Conservation (phyloP, 768 basidiomycete genomes). For the Galerina marginata region DNA sequence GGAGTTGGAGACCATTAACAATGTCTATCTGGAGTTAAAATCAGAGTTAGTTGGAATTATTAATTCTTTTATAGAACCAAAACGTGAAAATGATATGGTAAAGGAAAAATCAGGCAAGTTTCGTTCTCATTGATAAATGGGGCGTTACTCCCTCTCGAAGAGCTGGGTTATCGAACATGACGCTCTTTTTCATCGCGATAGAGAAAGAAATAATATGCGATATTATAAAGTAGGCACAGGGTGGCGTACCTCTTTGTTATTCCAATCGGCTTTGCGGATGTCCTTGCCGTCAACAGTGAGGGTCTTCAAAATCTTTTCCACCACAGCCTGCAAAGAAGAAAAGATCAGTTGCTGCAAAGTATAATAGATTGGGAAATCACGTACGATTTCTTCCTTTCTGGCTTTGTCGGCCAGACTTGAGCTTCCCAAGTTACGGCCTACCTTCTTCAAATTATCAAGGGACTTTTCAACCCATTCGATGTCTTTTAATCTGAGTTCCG, state of each 20-base stretch:
- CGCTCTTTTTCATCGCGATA: constrained; percentile 76
- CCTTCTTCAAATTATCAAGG: constrained; percentile 78
- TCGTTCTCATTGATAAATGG: constrained; percentile 71
- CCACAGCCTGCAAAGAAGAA: constrained; percentile 59
- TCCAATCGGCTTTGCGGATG: constrained; percentile 93
- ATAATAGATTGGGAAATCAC: constrained; percentile 23
- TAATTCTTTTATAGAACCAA: too few species aligned
- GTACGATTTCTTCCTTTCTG: constrained; percentile 93
- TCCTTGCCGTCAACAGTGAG: constrained; percentile 86
- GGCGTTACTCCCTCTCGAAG: constrained; percentile 95
- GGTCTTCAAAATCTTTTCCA: constrained; percentile 84
- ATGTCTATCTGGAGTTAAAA: constrained; percentile 72
- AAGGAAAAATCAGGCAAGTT: constrained; percentile 41
- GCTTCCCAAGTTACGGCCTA: constrained; percentile 72
- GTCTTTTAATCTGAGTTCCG: constrained; percentile 93
- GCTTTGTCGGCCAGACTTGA: constrained; percentile 90
- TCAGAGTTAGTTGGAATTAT: constrained; percentile 39
- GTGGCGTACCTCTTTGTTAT: constrained; percentile 87
- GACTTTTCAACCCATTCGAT: constrained; percentile 98
- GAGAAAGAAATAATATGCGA: background rate
- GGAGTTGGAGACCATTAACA: constrained; percentile 85
- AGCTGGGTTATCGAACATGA: constrained; percentile 90
- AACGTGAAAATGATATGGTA: too few species aligned
- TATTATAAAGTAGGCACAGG: constrained; percentile 7
- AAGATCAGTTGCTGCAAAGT: background rate